phyloP scores from a whole-genome alignment of 1,139 yeast genomes.

The Yarrowia galli region DNA sequence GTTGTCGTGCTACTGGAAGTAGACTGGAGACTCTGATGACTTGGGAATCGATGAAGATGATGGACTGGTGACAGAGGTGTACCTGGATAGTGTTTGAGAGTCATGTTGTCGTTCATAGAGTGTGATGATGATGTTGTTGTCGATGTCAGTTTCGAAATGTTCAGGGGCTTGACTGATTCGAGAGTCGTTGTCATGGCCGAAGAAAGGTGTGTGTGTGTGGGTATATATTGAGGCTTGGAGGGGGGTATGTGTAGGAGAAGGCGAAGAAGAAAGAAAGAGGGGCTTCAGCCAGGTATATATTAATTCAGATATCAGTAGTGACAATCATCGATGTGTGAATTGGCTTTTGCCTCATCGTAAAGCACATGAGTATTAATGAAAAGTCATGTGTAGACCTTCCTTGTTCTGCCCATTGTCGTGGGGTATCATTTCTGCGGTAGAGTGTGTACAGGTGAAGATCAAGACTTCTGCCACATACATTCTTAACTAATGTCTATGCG shows the following conservation, averaged over 20 bases:
- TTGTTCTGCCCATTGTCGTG: background rate
- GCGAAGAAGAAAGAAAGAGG: background rate
- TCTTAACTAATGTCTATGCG: background rate
- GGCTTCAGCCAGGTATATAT: background rate
- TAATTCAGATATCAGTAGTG: background rate
- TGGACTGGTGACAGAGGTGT: background rate
- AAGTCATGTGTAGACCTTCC: background rate
- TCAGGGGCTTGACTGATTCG: conserved; percentile 18
- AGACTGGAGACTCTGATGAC: conserved; percentile 1
- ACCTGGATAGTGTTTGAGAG: background rate
- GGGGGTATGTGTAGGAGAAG: background rate
- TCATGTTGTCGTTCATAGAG: background rate
- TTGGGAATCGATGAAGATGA: conserved; percentile 10
- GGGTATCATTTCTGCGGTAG: background rate
- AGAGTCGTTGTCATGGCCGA: background rate
- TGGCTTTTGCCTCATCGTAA: conserved; percentile 22
- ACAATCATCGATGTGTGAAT: background rate
- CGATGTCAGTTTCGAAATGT: conserved; percentile 3
- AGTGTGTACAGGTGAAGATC: background rate
- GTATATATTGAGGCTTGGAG: conserved; percentile 11
- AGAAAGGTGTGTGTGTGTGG: background rate
- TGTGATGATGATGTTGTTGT: background rate
- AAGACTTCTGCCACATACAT: conserved; percentile 12
- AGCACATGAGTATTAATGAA: background rate
- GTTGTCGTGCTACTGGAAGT: background rate